A percentile compares a stretch with the other conserved stretches of the same genome.
phyloP scores from a whole-genome alignment of 129 eudicot genomes.

The Tagetes patula region DNA sequence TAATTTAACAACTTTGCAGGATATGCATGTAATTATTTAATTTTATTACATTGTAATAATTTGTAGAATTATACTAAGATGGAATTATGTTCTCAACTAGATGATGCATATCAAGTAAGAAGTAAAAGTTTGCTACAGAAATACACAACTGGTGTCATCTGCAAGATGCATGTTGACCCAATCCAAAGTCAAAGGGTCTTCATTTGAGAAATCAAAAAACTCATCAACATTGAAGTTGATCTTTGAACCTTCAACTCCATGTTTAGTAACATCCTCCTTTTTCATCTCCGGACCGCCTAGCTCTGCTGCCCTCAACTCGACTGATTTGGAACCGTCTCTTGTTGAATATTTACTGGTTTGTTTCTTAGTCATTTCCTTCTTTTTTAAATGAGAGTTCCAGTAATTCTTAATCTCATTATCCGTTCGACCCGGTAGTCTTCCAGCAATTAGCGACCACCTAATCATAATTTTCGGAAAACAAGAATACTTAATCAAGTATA shows the following conservation, averaged over 20 bases:
- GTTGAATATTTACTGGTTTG: conserved; percentile 6
- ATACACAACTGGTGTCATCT: conserved; percentile 15
- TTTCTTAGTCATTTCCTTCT: conserved; percentile 30
- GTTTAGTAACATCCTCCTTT: conserved; percentile 25
- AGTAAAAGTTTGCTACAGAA: conserved; percentile 12
- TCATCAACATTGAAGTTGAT: conserved; percentile 36
- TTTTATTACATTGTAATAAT: background rate
- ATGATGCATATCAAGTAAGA: conserved; percentile 2
- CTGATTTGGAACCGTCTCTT: conserved; percentile 3
- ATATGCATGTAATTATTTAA: conserved; percentile 15
- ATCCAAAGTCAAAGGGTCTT: conserved; percentile 39
- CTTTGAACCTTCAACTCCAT: conserved; percentile 30
- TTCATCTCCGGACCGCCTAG: conserved; percentile 9
- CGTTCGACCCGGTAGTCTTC: conserved; percentile 40
- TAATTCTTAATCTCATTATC: conserved; percentile 45
- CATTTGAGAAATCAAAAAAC: conserved; percentile 48
- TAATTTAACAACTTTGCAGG: conserved; percentile 64
- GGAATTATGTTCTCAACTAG: background rate
- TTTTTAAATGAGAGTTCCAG: conserved; percentile 45
- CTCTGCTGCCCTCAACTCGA: conserved; percentile 14
- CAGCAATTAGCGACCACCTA: conserved; percentile 53
- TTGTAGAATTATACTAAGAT: background rate
- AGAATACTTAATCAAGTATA: background rate
- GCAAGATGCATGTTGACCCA: conserved; percentile 41
- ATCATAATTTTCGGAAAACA: background rate